Evolutionary conservation across 371 early-diverging fungal genomes (phyloP).

Genomic region (Mortierella polycephala): DNA sequence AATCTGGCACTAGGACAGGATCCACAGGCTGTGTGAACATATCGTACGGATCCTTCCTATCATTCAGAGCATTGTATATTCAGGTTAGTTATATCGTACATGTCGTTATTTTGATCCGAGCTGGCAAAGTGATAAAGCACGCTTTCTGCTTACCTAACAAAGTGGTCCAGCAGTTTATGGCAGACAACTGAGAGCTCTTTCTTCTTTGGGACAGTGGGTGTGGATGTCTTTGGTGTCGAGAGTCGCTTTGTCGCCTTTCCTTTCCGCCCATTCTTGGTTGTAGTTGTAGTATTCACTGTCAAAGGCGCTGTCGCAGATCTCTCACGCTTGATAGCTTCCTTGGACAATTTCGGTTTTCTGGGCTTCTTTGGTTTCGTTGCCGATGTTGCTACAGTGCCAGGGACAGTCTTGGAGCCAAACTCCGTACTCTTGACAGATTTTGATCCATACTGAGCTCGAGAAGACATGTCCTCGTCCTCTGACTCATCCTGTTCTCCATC

Average conservation of each 20-base stretch:
- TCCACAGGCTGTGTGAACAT: constrained; percentile 90
- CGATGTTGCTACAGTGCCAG: neutral
- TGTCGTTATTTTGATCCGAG: too few relatives aligned
- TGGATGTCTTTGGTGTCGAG: constrained; percentile 43
- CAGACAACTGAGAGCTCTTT: constrained; percentile 60
- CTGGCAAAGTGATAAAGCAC: neutral
- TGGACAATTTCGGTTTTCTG: constrained; percentile 21
- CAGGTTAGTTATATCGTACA: too few relatives aligned
- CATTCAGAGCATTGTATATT: too few relatives aligned
- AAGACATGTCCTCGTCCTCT: constrained; percentile 14
- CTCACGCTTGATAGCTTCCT: constrained; percentile 44
- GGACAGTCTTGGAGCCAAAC: constrained; percentile 38
- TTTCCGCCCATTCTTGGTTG: constrained; percentile 23
- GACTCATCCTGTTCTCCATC: constrained; percentile 15
- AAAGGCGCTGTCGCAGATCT: constrained; percentile 58
- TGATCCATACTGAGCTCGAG: constrained; percentile 19
- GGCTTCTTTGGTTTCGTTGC: constrained; percentile 24
- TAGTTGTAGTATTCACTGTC: too few relatives aligned
- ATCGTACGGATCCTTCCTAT: constrained; percentile 63
- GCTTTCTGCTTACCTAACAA: constrained; percentile 59
- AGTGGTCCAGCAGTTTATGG: constrained; percentile 60
- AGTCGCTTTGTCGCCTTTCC: constrained; percentile 24
- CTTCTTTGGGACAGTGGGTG: constrained; percentile 49
- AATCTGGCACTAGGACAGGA: constrained; percentile 77
- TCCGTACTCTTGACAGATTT: constrained; percentile 25